Evolutionary conservation across 1,284 basidiomycete species (phyloP).

Genomic region (Cutaneotrichosporon arboriforme): DNA sequence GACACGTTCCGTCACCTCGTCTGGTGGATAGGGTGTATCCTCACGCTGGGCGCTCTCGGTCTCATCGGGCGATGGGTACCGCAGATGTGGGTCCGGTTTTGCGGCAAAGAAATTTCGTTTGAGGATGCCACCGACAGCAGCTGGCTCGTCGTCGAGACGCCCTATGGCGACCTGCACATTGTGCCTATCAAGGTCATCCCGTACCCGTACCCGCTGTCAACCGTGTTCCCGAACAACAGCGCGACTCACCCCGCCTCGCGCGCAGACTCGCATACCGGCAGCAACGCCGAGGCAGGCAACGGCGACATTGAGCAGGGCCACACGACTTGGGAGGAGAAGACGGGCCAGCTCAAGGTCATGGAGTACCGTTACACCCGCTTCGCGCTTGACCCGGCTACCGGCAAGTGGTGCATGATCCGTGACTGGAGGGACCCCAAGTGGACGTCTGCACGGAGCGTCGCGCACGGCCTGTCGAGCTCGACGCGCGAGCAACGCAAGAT

Average conservation of each 20-base stretch:
- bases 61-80: conserved; percentile 93
- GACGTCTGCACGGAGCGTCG: conserved; percentile 60
- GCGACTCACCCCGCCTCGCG: not conserved
- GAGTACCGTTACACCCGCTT: conserved; percentile 82
- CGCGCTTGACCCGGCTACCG: conserved; percentile 75
- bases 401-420: conserved; percentile 76
- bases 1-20: conserved; percentile 59
- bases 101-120: conserved; percentile 79
- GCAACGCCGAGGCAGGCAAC: conserved; percentile 20
- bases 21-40: conserved; percentile 68
- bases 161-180: conserved; percentile 72
- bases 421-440: conserved; percentile 88
- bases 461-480: conserved; percentile 57
- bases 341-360: conserved; percentile 53
- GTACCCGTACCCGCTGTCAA: conserved; percentile 72
- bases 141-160: conserved; percentile 82
- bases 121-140: conserved; percentile 64
- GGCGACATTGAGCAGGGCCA: conserved; percentile 43
- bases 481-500: conserved; percentile 61
- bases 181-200: conserved; percentile 62
- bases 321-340: conserved; percentile 44
- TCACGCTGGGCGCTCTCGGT: conserved; percentile 70
- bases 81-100: conserved; percentile 77
- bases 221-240: conserved; percentile 58
- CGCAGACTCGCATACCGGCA: conserved; percentile 15